Evolutionary conservation across 2,329 filamentous ascomycete species (phyloP).

Genomic region (Pseudogymnoascus sp.): DNA sequence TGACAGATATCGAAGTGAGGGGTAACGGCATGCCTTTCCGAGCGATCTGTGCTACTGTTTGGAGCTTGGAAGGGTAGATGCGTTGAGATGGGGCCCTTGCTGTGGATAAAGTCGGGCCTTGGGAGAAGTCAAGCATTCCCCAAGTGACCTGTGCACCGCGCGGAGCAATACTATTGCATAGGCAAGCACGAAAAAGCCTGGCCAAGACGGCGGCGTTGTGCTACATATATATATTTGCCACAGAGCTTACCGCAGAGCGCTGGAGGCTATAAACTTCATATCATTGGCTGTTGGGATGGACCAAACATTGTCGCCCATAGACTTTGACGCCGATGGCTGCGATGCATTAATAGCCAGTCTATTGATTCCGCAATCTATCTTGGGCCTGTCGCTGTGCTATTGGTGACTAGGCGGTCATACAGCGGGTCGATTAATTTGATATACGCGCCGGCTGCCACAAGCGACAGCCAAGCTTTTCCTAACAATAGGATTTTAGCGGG

Average conservation of each 20-base stretch:
- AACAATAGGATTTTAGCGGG: constrained; percentile 1
- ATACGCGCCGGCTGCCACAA: constrained; percentile 7
- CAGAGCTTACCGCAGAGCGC: not conserved
- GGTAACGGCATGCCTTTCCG: not conserved
- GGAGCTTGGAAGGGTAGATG: constrained; percentile 7
- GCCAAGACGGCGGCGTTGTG: constrained; percentile 6
- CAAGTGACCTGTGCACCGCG: not conserved
- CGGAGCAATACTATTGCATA: not conserved
- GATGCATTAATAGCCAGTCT: constrained; percentile 8
- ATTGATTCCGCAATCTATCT: constrained; percentile 3
- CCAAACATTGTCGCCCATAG: constrained; percentile 3
- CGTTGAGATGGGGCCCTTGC: not conserved
- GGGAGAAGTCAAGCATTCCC: not conserved
- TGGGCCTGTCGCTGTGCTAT: not conserved
- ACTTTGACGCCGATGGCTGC: not conserved
- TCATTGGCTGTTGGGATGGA: not conserved
- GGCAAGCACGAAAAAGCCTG: not conserved
- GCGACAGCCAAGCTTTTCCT: constrained; percentile 1
- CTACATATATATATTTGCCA: constrained; percentile 8
- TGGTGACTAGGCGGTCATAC: not conserved
- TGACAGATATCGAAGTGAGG: not conserved
- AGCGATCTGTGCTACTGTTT: not conserved
- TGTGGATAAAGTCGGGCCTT: not conserved
- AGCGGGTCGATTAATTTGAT: constrained; percentile 2
- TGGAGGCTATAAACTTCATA: not conserved